A percentile compares a stretch with the other conserved stretches of the same genome.
Conservation (phyloP, 495 filamentous ascomycete genomes). For the Oidiodendron maius region DNA sequence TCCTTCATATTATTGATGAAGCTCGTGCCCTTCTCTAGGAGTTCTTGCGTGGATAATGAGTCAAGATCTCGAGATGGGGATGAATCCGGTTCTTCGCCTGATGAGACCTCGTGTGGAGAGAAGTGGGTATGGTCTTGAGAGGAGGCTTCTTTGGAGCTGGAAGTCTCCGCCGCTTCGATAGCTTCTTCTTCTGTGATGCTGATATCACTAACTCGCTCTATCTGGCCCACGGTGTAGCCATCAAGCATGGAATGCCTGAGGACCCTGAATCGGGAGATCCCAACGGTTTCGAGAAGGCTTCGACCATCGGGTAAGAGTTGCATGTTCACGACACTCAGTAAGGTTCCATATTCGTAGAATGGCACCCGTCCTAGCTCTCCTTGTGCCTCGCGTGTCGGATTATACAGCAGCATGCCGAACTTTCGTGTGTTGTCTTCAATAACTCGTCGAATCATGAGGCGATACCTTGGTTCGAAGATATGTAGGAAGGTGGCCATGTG, state of each 20-base stretch:
- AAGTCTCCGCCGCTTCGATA: conserved; percentile 58
- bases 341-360: conserved; percentile 73
- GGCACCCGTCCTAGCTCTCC: conserved; percentile 44
- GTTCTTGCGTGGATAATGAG: conserved; percentile 59
- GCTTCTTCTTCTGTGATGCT: conserved; percentile 75
- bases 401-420: conserved; percentile 83
- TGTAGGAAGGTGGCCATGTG: conserved; percentile 79
- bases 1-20: conserved; percentile 64
- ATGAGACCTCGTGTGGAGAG: conserved; percentile 11
- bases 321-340: conserved; percentile 65
- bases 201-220: conserved; percentile 73
- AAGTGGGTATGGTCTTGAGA: conserved; percentile 11
- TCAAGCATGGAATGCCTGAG: conserved; percentile 56
- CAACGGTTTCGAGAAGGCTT: conserved; percentile 71
- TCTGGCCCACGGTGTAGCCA: conserved; percentile 69
- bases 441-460: conserved; percentile 78
- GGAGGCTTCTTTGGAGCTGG: conserved; percentile 9
- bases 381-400: conserved; percentile 47
- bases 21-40: conserved; percentile 55
- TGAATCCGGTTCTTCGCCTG: conserved; percentile 1
- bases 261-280: conserved; percentile 70
- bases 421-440: conserved; percentile 60
- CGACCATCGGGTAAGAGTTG: conserved; percentile 74
- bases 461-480: conserved; percentile 88
- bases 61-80: conserved; percentile 37